Evolutionary conservation across 768 basidiomycete species (phyloP), one percentile per base, ranked within the genome.

Genomic region (Hemileccinum rubropunctum): DNA sequence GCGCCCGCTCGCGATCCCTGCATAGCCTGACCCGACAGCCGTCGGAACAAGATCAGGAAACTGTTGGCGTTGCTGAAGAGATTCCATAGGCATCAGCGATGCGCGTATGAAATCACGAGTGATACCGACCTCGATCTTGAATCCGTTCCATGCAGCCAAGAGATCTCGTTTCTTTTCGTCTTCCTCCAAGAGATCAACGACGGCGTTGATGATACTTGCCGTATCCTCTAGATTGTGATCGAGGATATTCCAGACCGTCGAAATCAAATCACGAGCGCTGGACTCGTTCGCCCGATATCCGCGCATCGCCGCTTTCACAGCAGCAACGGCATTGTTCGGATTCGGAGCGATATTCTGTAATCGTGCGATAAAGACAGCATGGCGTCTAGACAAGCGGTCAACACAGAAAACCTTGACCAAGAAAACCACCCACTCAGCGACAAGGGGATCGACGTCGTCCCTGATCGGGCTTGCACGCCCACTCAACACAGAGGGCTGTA

Each of bases 211-310:
- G 30, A 90, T 78, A 53, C 86, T 82, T 0, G 84, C 84, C 0
- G 91, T 88, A 27, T 82, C 76, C 45, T 97, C 92, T 18, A 88
- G 65, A 53, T 83, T 72, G 14, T 75, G 67, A 48, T 86, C 83
- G 11, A 88, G 69, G 32, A 88, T 76, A 62, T 84, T 89, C 84
- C 85, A 95, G n/a, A 95, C 74, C 0, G 90, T 95, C 35, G 85
- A 84, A 44, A 98, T 85, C 54, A 98, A 75, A 66, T 95, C 95
- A 4, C 83, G 76, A 3, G 93, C 88, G 35, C 79, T 82, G 9
- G 83, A 81, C 64, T 99, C 95, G 36, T 83, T 83, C 2, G 76
- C 66, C 21, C 81, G 79, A 70, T 87, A 99, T 26, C 87, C 82
- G 10, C 91, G 84, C 30, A 91, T 79, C 23, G 91, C 85, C 13